Evolutionary conservation across 2,329 filamentous ascomycete genomes (phyloP).

Genomic region (Pseudophaeomoniella oleicola): DNA sequence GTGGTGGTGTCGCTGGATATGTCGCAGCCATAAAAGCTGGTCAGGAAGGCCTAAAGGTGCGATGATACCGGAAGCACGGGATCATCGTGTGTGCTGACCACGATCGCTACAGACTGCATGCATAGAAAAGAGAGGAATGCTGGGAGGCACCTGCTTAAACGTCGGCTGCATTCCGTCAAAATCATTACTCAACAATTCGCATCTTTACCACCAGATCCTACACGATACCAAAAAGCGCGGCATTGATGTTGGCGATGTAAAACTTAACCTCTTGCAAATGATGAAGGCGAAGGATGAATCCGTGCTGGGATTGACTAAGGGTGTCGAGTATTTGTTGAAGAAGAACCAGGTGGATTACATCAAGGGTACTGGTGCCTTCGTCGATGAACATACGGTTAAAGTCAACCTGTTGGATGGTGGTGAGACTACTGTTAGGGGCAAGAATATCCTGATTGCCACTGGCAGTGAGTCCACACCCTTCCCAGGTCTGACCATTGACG

Average conservation of each 20-base stretch:
- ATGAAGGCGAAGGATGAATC: constrained; percentile 98
- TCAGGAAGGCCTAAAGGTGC: constrained; percentile 89
- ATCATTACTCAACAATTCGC: constrained; percentile 98
- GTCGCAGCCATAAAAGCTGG: constrained; percentile 98
- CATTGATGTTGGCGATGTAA: constrained; percentile 94
- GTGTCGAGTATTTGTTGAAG: constrained; percentile 95
- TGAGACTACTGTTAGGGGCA: constrained; percentile 71
- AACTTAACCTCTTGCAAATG: constrained; percentile 86
- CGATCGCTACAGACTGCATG: constrained; percentile 60
- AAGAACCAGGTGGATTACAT: constrained; percentile 98
- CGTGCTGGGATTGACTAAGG: constrained; percentile 80
- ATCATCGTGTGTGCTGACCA: constrained; percentile 5
- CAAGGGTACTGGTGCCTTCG: constrained; percentile 80
- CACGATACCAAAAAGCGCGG: constrained; percentile 96
- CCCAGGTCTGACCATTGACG: constrained; percentile 87
- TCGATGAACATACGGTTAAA: constrained; percentile 80
- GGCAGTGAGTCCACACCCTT: constrained; percentile 93
- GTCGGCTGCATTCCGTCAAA: constrained; percentile 99
- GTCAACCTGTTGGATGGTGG: constrained; percentile 83
- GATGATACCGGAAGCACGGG: constrained; percentile 8
- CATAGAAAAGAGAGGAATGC: constrained; percentile 91
- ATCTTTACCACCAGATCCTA: constrained; percentile 91
- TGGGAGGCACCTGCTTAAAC: constrained; percentile 95
- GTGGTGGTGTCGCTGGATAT: constrained; percentile 95
- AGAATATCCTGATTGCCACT: constrained; percentile 97